Percentiles rank a stretch among this genome's conserved stretches.
phyloP scores from a whole-genome alignment of 208 protist genomes.

The Tritrichomonas foetus region DNA sequence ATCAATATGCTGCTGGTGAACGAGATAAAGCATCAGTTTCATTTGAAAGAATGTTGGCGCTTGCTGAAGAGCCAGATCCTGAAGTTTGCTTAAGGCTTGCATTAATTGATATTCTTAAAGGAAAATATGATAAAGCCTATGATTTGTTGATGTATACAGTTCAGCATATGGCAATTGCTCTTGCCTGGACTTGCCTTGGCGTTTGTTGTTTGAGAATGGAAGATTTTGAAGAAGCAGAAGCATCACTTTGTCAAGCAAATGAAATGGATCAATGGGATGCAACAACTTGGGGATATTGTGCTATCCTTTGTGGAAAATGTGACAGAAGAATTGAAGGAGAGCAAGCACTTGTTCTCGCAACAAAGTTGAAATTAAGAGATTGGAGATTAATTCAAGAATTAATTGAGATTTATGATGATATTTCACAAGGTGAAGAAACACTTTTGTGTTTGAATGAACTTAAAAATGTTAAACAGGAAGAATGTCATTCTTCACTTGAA shows the following conservation, averaged over 20 bases:
- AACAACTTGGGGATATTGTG: neutral
- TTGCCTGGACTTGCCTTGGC: neutral
- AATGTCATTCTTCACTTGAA: neutral
- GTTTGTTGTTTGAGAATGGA: constrained; percentile 32
- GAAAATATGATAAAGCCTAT: neutral
- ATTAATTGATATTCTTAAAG: neutral
- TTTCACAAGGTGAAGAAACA: neutral
- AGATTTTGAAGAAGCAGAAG: neutral
- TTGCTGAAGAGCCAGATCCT: neutral
- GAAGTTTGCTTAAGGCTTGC: neutral
- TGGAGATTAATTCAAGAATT: neutral
- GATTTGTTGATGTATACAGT: neutral
- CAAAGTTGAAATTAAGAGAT: neutral
- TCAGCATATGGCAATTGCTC: neutral
- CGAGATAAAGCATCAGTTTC: neutral
- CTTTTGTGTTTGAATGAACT: neutral
- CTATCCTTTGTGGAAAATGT: neutral
- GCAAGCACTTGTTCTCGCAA: neutral
- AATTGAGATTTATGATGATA: neutral
- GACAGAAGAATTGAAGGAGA: neutral
- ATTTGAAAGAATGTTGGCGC: neutral
- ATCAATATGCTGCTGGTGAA: neutral
- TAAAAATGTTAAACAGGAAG: neutral
- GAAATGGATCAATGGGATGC: neutral
- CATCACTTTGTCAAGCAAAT: neutral